Evolutionary conservation across 495 filamentous ascomycete species (phyloP).

Genomic region (Cercophora sp.): DNA sequence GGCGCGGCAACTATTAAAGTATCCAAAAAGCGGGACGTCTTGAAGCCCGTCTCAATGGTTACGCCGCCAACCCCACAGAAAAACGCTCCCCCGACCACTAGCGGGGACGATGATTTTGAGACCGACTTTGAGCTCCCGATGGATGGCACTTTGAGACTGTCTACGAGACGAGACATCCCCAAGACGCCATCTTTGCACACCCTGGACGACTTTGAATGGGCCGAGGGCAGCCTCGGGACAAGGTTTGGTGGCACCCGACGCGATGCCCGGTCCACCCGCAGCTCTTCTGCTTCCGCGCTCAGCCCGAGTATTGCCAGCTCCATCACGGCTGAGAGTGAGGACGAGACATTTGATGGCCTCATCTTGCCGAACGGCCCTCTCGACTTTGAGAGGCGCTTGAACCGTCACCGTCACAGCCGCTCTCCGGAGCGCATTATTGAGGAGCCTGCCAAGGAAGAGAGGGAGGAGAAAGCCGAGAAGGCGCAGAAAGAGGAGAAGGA

Average conservation of each 20-base stretch:
- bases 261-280: conserved; percentile 70
- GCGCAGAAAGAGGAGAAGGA: conserved; percentile 68
- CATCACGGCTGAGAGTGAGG: conserved; percentile 88
- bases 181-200: conserved; percentile 51
- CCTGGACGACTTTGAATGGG: conserved; percentile 86
- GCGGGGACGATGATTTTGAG: conserved; percentile 65
- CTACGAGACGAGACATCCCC: conserved; percentile 53
- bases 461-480: conserved; percentile 41
- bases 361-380: conserved; percentile 78
- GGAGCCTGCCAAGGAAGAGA: conserved; percentile 29
- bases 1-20: conserved; percentile 63
- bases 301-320: conserved; percentile 90
- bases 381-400: conserved; percentile 71
- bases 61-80: conserved; percentile 53
- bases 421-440: conserved; percentile 39
- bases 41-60: conserved; percentile 52
- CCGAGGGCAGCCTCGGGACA: conserved; percentile 85
- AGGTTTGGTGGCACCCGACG: conserved; percentile 79
- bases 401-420: conserved; percentile 58
- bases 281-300: conserved; percentile 81
- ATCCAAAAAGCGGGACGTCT: conserved; percentile 52
- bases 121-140: conserved; percentile 70
- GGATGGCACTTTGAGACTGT: conserved; percentile 56
- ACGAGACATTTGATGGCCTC: conserved; percentile 82
- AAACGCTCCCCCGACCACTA: too few species aligned